Evolutionary conservation across 2,329 filamentous ascomycete species (phyloP), one percentile per base, ranked within the genome.

Genomic region (Colletotrichum tofieldiae): DNA sequence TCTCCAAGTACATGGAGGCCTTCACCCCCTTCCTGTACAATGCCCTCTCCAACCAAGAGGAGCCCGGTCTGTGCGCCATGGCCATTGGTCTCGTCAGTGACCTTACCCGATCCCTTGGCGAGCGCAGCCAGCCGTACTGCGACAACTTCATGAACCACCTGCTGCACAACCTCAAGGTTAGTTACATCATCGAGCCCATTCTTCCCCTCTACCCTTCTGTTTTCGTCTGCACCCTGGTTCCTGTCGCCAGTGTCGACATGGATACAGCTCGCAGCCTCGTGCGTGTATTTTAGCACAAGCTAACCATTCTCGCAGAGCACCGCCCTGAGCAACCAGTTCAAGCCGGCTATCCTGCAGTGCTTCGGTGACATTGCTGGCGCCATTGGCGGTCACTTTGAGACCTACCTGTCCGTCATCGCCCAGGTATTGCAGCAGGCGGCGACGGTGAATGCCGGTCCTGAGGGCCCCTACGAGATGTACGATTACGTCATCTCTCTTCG

Each of bases 131-230:
- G 84, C 96, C 96, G 69, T 98, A 93, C 87, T 99, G 96, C 84
- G 96, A 99, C 79, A 90, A 92, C 76, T 98, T 98, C 83, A 99
- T 99, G 96, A 99, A 99, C 88, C 93, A 96, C 81, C 88, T 99
- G 71, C 90, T 99, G 74, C 95, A 94, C 86, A 97, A 98, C 84
- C 86, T 99, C 52, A 91, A 94, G 82, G 93, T 94, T 82, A 80
- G 89, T 87, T 47, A 54, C 32, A 45, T 12, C 5, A 1, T 26
- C 49, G 14, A n/a, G 4, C 49, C 49, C 26, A 14, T 32, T 12
- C n/a, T 62, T n/a, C 29, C 26, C 9, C 8, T 12, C 20, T 8
- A 8, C 20, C 39, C 64, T 58, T 9, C 5, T 54, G 41, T 60
- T 65, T 75, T 77, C 55, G 32, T 73, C n/a, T 12, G 52, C 62